A percentile compares a stretch with the other conserved stretches of the same genome.
phyloP scores from a whole-genome alignment of 1,284 basidiomycete species.

The Apiotrichum montevideense region DNA sequence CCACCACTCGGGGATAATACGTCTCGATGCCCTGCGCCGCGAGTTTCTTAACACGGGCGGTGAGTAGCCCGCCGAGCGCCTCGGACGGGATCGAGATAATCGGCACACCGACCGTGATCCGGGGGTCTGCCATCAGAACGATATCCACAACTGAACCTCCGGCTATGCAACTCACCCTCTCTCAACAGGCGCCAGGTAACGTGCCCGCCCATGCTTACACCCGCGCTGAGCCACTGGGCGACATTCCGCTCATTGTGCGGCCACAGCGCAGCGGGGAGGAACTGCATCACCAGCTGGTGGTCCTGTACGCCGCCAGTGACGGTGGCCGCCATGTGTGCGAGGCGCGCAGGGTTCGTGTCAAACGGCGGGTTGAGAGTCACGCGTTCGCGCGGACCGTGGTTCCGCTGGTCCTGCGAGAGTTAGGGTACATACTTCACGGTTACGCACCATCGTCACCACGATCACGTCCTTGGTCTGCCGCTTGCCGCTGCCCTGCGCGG shows the following conservation, averaged over 20 bases:
- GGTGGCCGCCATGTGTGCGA: background rate
- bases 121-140: constrained; percentile 50
- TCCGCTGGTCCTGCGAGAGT: constrained; percentile 55
- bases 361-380: constrained; percentile 25
- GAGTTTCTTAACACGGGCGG: constrained; percentile 57
- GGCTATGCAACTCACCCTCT: background rate
- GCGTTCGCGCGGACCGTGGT: constrained; percentile 59
- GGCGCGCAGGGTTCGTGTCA: background rate
- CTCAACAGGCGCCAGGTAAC: constrained; percentile 14
- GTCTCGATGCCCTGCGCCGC: constrained; percentile 14
- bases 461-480: constrained; percentile 30
- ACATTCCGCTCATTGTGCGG: constrained; percentile 60
- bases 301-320: constrained; percentile 59
- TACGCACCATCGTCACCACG: constrained; percentile 41
- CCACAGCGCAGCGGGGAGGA: constrained; percentile 65
- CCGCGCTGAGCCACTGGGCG: constrained; percentile 55
- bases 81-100: constrained; percentile 71
- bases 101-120: constrained; percentile 65
- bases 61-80: constrained; percentile 52
- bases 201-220: constrained; percentile 47
- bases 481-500: constrained; percentile 4
- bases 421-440: background rate
- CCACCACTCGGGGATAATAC: constrained; percentile 24
- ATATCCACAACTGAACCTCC: too few relatives aligned
- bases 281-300: constrained; percentile 69